These are phyloP conservation scores for Rhamnella rubrinervis DNA, from an alignment of 331 rosid genomes.

Conservation along the genomic window DNA sequence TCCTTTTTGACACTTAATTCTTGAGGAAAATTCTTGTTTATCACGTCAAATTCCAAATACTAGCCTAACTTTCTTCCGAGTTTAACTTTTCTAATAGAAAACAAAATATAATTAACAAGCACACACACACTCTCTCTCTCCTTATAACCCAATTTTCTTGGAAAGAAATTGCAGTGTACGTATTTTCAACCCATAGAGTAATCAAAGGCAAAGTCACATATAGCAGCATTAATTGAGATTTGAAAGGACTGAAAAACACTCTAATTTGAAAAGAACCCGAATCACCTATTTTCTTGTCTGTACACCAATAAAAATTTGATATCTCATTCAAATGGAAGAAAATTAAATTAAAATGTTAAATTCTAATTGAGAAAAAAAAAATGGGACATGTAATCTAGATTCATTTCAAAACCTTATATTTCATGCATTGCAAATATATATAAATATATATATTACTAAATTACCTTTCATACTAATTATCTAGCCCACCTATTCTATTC, in stretches of 20 bases:
- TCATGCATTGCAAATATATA: too few species aligned
- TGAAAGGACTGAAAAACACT: background rate
- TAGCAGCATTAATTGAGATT: background rate
- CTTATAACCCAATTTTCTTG: constrained; percentile 46
- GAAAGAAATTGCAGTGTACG: constrained; percentile 14
- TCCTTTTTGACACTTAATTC: background rate
- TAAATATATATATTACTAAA: too few species aligned
- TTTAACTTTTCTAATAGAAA: background rate
- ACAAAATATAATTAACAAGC: background rate
- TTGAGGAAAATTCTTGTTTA: background rate
- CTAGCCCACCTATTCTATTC: too few species aligned
- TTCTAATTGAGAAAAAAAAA: too few species aligned
- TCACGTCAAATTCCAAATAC: constrained; percentile 9
- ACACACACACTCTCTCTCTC: background rate
- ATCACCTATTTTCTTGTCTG: too few species aligned
- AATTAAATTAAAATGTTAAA: too few species aligned
- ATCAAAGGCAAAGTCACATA: constrained; percentile 21
- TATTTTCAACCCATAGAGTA: constrained; percentile 19
- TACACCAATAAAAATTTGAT: too few species aligned
- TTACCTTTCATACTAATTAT: too few species aligned
- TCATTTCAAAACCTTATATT: too few species aligned
- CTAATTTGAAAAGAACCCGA: too few species aligned
- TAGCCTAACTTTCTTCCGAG: constrained; percentile 27
- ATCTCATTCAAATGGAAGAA: too few species aligned
- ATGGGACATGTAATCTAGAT: too few species aligned